Conservation (phyloP, 2,329 filamentous ascomycete species). For the Arachnomyces sp. region DNA sequence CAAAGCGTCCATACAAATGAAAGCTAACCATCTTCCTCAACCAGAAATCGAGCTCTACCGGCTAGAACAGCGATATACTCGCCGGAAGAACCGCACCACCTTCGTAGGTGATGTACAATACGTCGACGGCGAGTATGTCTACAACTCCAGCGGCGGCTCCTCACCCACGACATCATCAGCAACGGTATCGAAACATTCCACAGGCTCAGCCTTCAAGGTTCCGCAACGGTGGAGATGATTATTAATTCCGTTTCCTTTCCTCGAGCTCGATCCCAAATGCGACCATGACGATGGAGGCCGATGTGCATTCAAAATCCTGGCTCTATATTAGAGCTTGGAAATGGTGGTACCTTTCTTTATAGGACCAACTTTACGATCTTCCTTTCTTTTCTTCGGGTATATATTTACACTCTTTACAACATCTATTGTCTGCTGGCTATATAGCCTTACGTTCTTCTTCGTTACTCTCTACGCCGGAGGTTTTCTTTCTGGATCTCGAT, state of each 20-base stretch:
- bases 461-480: too few relatives aligned
- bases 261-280: not conserved
- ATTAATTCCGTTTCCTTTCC: not conserved
- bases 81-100: conserved; percentile 78
- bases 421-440: too few relatives aligned
- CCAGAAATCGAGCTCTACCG: conserved; percentile 79
- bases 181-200: conserved; percentile 32
- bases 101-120: conserved; percentile 86
- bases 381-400: too few relatives aligned
- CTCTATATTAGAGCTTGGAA: not conserved
- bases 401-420: too few relatives aligned
- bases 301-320: conserved; percentile 1
- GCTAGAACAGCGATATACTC: conserved; percentile 90
- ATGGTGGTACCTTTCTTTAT: too few relatives aligned
- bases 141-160: conserved; percentile 36
- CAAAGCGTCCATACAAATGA: too few relatives aligned
- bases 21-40: conserved; percentile 29
- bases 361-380: too few relatives aligned
- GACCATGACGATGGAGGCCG: not conserved
- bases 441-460: too few relatives aligned
- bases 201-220: conserved; percentile 14
- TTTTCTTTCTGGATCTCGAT: too few relatives aligned
- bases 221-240: not conserved
- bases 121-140: conserved; percentile 92
- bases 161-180: conserved; percentile 27